Evolutionary conservation across 768 basidiomycete species (phyloP).

Genomic region (Leucosporidium yakuticum): DNA sequence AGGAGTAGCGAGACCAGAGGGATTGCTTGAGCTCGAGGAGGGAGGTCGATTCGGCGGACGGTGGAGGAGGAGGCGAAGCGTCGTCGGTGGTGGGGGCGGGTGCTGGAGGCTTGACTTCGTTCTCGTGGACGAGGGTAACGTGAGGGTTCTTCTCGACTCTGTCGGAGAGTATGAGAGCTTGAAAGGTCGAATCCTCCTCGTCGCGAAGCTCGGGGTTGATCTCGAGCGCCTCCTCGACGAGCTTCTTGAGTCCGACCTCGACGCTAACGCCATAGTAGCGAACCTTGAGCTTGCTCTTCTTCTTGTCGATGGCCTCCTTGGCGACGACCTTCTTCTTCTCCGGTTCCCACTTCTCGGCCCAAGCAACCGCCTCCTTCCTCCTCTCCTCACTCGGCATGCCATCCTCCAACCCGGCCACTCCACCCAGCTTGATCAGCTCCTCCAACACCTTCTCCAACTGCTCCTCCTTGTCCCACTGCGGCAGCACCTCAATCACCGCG

Average conservation of each 20-base stretch:
- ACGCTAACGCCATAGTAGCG: conserved; percentile 75
- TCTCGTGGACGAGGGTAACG: conserved; percentile 75
- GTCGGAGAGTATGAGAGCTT: conserved; percentile 49
- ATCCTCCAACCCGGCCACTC: conserved; percentile 40
- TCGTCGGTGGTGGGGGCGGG: conserved; percentile 35
- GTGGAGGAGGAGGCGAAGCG: conserved; percentile 10
- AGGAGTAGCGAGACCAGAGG: conserved; percentile 56
- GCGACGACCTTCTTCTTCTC: conserved; percentile 10
- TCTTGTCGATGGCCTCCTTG: conserved; percentile 2
- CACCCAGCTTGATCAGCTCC: conserved; percentile 55
- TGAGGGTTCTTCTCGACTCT: conserved; percentile 65
- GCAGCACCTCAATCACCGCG: conserved; percentile 60
- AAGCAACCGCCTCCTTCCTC: conserved; percentile 47
- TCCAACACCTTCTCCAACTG: conserved; percentile 58
- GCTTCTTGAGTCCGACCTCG: conserved; percentile 58
- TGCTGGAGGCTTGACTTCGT: conserved; percentile 42
- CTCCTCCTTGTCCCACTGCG: conserved; percentile 54
- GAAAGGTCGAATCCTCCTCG: conserved; percentile 46
- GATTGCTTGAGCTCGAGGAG: conserved; percentile 35
- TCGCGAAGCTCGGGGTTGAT: background rate
- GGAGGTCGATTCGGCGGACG: conserved; percentile 11
- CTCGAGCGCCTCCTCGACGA: conserved; percentile 50
- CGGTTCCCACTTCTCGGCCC: conserved; percentile 22
- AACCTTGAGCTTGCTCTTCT: conserved; percentile 41
- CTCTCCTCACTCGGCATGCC: conserved; percentile 40